A percentile compares a stretch with the other conserved stretches of the same genome.
Evolutionary conservation across 768 basidiomycete species (phyloP).

Genomic region (Leucocoprinus leucothites): DNA sequence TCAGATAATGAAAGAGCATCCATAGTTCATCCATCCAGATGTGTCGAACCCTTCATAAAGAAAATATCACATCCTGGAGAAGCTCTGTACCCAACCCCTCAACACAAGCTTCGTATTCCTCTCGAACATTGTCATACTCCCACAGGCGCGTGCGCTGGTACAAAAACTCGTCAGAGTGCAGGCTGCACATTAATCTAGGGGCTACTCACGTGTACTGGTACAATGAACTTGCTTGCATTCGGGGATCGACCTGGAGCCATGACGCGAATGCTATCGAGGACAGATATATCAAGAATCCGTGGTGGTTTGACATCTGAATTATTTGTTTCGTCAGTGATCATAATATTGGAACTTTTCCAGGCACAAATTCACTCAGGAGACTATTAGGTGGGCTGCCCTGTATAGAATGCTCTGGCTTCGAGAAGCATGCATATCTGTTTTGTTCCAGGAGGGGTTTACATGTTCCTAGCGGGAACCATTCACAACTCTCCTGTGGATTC

Average conservation of each 20-base stretch:
- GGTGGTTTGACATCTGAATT: conserved; percentile 3
- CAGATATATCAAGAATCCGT: background rate
- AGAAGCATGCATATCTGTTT: conserved; percentile 69
- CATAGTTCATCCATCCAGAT: too few relatives aligned
- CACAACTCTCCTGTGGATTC: conserved; percentile 66
- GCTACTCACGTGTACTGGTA: conserved; percentile 13
- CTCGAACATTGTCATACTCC: conserved; percentile 24
- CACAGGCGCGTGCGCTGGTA: conserved; percentile 23
- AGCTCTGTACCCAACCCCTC: conserved; percentile 41
- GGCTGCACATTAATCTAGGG: background rate
- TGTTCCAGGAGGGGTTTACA: conserved; percentile 63
- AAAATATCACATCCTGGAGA: conserved; percentile 34
- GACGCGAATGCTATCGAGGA: conserved; percentile 5
- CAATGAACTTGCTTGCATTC: background rate
- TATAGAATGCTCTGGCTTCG: conserved; percentile 55
- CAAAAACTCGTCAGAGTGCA: background rate
- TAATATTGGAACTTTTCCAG: background rate
- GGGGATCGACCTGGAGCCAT: background rate
- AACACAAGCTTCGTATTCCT: conserved; percentile 39
- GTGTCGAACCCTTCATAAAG: background rate
- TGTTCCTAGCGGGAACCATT: conserved; percentile 65
- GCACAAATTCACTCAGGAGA: conserved; percentile 10
- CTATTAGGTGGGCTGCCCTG: conserved; percentile 24
- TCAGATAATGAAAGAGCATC: too few relatives aligned
- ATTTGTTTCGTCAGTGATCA: background rate